Evolutionary conservation across 2,329 filamentous ascomycete genomes (phyloP), one percentile per base, ranked within the genome.

Genomic region (Pseudogymnoascus sp.): DNA sequence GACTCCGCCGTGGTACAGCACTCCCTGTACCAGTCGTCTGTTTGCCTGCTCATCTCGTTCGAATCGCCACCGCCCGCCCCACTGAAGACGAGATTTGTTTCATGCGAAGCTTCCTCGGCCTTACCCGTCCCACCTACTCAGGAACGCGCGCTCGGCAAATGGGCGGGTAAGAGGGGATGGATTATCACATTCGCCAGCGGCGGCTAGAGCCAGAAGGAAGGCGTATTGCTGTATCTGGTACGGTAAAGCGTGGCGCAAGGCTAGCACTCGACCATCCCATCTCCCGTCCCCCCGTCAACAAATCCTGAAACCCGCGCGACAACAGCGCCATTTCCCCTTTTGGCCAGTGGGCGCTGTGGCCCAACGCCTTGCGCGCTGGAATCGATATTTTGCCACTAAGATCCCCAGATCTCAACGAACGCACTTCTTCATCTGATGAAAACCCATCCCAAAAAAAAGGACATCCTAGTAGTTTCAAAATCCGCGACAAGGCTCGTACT

Each of bases 71-170:
- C 26, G 7, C 23, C 10, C 7, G 29, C 49, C 49, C 49, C 49
- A 55, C 49, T 33, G 49, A 6, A 6, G 29, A 11, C 16, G 49
- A 55, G 49, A 55, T 55, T 55, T 55, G 49, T 55, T 55, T 55
- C 45, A 55, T 55, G 49, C 49, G 49, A 55, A 55, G 49, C 49
- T 55, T 55, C 49, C 29, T 55, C 49, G 49, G 49, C 49, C 49
- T 12, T 55, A 55, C 29, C 49, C 49, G 49, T 55, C 10, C 29
- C 49, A 55, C 49, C 45, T n/a, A 52, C 26, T 3, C 49, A 55
- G 10, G 45, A 55, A 55, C 29, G 45, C 45, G 45, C n/a, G 23
- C 43, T 55, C 45, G 45, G 49, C 16, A 19, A 33, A 55, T 55
- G 19, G 49, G 49, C 49, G 29, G 49, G n/a, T 55, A 55, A 21